Percentiles rank a stretch among this genome's conserved stretches.
These are phyloP conservation scores for Starmerella cellae DNA, from an alignment of 805 yeast species.

Conservation along the genomic window DNA sequence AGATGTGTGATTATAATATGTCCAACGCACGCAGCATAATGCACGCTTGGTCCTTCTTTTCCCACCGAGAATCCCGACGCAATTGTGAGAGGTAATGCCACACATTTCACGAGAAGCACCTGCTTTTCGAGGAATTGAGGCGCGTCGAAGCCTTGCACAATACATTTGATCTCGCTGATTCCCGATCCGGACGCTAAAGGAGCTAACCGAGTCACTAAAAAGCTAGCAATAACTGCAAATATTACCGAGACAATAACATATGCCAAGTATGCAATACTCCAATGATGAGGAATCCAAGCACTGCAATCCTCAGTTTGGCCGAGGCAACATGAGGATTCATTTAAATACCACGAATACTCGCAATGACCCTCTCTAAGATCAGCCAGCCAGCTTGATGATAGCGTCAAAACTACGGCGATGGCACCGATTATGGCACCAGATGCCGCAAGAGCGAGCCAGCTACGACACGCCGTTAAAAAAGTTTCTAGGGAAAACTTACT, in stretches of 20 bases:
- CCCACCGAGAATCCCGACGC: conserved; percentile 91
- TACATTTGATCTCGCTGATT: conserved; percentile 89
- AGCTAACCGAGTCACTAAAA: conserved; percentile 55
- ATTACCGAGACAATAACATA: conserved; percentile 47
- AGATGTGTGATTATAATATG: conserved; percentile 38
- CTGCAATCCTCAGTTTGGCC: conserved; percentile 41
- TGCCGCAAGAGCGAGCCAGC: conserved; percentile 60
- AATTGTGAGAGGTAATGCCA: conserved; percentile 79
- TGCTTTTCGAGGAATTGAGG: conserved; percentile 60
- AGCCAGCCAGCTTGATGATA: conserved; percentile 77
- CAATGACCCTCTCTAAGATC: conserved; percentile 73
- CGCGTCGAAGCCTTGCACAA: conserved; percentile 77
- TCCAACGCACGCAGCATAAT: conserved; percentile 95
- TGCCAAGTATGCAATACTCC: conserved; percentile 45
- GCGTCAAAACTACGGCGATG: conserved; percentile 69
- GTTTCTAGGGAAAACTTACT: not conserved
- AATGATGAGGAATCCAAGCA: conserved; percentile 44
- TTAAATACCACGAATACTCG: conserved; percentile 51
- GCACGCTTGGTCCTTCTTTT: conserved; percentile 97
- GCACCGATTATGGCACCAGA: conserved; percentile 71
- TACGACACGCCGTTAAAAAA: conserved; percentile 30
- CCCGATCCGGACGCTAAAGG: conserved; percentile 97
- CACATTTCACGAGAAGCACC: conserved; percentile 61
- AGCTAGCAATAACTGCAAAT: conserved; percentile 54
- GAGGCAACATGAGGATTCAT: conserved; percentile 71